phyloP scores from a whole-genome alignment of 2,329 filamentous ascomycete genomes.

The Talaromyces funiculosus region DNA sequence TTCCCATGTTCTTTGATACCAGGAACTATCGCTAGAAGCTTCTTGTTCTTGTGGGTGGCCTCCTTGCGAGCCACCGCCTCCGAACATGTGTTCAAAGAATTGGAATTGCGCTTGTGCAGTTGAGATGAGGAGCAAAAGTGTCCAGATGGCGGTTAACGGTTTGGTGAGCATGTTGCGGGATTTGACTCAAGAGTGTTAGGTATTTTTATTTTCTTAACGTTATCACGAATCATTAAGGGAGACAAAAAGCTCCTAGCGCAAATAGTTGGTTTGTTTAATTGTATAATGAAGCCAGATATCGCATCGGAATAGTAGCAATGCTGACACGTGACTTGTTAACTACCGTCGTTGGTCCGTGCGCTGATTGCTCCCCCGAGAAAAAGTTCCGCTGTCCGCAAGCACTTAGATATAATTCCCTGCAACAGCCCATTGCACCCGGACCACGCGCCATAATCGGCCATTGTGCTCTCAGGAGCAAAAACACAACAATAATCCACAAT shows the following conservation, averaged over 20 bases:
- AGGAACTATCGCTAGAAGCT: slow-evolving; percentile 72
- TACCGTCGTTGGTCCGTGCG: slow-evolving; percentile 4
- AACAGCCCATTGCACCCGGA: not conserved
- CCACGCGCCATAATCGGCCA: not conserved
- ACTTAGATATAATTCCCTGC: not conserved
- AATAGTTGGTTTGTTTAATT: not conserved
- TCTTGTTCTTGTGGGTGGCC: slow-evolving; percentile 59
- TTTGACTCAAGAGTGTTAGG: not conserved
- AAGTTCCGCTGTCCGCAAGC: slow-evolving; percentile 14
- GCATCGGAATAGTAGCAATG: not conserved
- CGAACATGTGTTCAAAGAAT: slow-evolving; percentile 98
- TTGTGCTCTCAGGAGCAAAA: slow-evolving; percentile 11
- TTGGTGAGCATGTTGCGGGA: slow-evolving; percentile 22
- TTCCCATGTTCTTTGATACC: slow-evolving; percentile 69
- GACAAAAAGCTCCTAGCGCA: no score
- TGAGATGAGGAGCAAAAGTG: slow-evolving; percentile 55
- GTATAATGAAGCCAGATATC: slow-evolving; percentile 28
- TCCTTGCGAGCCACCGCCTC: slow-evolving; percentile 53
- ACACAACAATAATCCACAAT: slow-evolving; percentile 15
- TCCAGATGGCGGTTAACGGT: slow-evolving; percentile 26
- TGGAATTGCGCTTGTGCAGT: slow-evolving; percentile 73
- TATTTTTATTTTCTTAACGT: no score
- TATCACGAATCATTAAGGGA: no score
- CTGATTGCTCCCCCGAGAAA: slow-evolving; percentile 16
- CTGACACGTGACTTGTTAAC: slow-evolving; percentile 12